Base-by-base conservation (phyloP, 176 grass and related monocot genomes). In the Thalia dealbata region DNA sequence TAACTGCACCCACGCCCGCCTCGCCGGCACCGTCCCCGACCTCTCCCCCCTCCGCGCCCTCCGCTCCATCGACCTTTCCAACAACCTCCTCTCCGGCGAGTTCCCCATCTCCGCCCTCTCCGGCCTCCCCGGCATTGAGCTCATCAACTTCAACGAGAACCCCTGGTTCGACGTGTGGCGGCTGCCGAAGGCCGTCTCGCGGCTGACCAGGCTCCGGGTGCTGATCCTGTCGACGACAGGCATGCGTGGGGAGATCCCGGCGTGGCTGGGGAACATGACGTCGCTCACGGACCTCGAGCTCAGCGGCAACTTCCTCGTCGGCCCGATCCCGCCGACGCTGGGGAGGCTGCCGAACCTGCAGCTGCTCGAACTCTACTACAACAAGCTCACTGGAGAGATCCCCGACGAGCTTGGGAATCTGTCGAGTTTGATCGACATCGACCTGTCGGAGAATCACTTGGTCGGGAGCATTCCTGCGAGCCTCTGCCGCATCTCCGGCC, bases 361-460 rank as follows among this genome's bases (percentile, higher is more conserved):
- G 81, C 48, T 91, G n/a, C 78, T 99, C 1, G 95, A 99, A 82
- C 91, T 99, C 69, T 99, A 99, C 77, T 99, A 99, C 83, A 99
- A 99, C 85, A 0, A 73, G 13, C 80, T 93, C 0, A 78, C 50
- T 2, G 87, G 90, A 32, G 71, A 43, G 50, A 75, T 99, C 42
- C 95, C 95, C 4, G 61, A 55, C 5, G 95, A 88, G 67, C 82
- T 99, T 18, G 87, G 87, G 42, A 99, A 99, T 67, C 82, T 99
- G 44, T 86, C 90, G 24, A 21, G 44, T 11, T 82, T 99, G 73
- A 77, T 73, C 50, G 95, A 99, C 76, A 80, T 93, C 56, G 95
- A 99, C 60, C 27, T 99, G 15, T 99, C 95, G 3, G 95, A 91
- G 68, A 99, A 99, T 78, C n/a, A 15, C 0, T 82, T 99, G 51